Evolutionary conservation across 2,329 filamentous ascomycete genomes (phyloP), one percentile per base, ranked within the genome.

Genomic region (Pseudodiploospora longispora): DNA sequence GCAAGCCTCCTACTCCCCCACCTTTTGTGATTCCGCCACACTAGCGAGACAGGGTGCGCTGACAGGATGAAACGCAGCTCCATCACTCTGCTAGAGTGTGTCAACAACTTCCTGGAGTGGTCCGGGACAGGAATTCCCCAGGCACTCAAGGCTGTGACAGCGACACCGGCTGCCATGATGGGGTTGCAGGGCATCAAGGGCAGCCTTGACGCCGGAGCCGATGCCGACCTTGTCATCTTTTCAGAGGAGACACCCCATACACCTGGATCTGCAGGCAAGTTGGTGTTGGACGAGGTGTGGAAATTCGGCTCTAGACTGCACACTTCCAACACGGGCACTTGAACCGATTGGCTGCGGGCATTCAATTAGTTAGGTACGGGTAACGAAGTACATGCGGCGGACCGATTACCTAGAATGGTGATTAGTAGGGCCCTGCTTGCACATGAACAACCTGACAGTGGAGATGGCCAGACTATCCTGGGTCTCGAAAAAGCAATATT

Each of bases 21-120:
- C 12, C 32, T 12, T 12, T 12, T 12, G 32, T 9, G 6, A 39
- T 31, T 10, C 10, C 38, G 38, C 38, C 12, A 32, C 32, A 12
- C 32, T 19, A 19, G 19, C 19, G 36, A 38, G 12, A 12, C 27
- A 27, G 27, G n/a, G 10, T 38, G 29, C 10, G 36, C 36, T 38
- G 6, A 12, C 12, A 27, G 27, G 36, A 40, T 19, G 5, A 28
- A 30, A 19, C 38, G 35, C 42, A 83, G 79, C 53, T 81, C 80
- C 36, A 80, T 83, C 42, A 82, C 83, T 6, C 71, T 94, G n/a
- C 75, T 90, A 35, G 84, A 91, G 54, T 93, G 87, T 55, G 80
- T 90, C 43, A 84, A 81, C 58, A 93, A 93, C 63, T 90, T 93
- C 61, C 70, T 87, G 53, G 75, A 75, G 47, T 91, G 83, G 82